Evolutionary conservation across 148 eudicot species (phyloP).

Genomic region (Chenopodium suecicum): DNA sequence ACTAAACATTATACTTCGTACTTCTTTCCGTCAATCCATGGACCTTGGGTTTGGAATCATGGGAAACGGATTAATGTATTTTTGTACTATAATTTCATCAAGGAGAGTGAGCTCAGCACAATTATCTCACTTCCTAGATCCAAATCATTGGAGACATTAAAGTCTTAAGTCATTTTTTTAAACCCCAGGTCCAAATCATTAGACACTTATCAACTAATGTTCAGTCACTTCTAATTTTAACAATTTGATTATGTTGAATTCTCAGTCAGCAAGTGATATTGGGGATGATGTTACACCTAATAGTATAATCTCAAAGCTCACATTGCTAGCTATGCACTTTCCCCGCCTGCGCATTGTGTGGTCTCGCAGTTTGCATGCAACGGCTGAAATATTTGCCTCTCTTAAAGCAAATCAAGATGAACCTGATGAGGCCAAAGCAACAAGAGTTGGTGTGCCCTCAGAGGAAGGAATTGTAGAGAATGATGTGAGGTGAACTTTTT

Average conservation of each 20-base stretch:
- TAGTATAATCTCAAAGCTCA: constrained; percentile 87
- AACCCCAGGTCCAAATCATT: neutral
- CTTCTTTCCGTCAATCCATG: neutral
- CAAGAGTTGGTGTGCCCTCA: constrained; percentile 94
- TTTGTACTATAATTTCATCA: neutral
- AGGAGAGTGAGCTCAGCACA: too few species aligned
- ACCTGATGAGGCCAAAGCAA: constrained; percentile 89
- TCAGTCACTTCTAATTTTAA: neutral
- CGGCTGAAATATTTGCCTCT: constrained; percentile 91
- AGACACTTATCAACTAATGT: neutral
- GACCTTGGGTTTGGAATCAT: neutral
- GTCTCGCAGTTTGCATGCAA: constrained; percentile 98
- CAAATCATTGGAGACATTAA: neutral
- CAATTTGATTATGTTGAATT: constrained; percentile 17
- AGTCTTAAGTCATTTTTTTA: neutral
- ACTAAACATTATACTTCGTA: neutral
- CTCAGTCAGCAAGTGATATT: constrained; percentile 91
- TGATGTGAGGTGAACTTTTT: constrained; percentile 74
- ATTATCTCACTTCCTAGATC: neutral
- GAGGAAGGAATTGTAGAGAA: constrained; percentile 90
- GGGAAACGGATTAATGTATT: neutral
- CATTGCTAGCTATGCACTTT: constrained; percentile 90
- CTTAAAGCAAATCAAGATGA: constrained; percentile 95
- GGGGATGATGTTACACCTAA: constrained; percentile 88
- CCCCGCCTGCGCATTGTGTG: constrained; percentile 96